A percentile compares a stretch with the other conserved stretches of the same genome.
These are phyloP conservation scores for Onygenales sp. DNA, from an alignment of 2,329 filamentous ascomycete species.

Conservation along the genomic window DNA sequence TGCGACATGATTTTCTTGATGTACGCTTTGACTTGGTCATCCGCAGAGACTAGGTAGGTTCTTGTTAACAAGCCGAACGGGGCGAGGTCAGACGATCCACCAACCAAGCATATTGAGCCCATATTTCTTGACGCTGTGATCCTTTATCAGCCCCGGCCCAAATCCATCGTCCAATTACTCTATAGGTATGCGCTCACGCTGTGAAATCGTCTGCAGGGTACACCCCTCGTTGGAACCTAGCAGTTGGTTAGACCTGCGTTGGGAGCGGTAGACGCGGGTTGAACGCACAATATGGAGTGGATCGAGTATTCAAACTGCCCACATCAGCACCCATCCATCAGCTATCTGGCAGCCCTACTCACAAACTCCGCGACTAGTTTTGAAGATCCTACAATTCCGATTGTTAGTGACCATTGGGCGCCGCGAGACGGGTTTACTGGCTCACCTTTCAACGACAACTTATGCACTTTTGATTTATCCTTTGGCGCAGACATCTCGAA, in stretches of 20 bases:
- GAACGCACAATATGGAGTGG: constrained; percentile 77
- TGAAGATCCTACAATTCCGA: constrained; percentile 47
- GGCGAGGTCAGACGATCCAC: neutral
- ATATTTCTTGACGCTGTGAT: constrained; percentile 81
- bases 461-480: constrained; percentile 83
- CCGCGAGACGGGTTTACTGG: neutral
- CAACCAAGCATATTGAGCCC: constrained; percentile 90
- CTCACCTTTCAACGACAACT: constrained; percentile 61
- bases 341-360: constrained; percentile 30
- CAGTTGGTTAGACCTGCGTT: neutral
- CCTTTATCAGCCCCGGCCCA: constrained; percentile 6
- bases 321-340: neutral
- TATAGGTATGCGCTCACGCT: constrained; percentile 48
- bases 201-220: constrained; percentile 96
- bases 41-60: constrained; percentile 61
- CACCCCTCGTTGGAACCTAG: constrained; percentile 70
- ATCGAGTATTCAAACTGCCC: constrained; percentile 85
- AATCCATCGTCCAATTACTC: neutral
- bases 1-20: constrained; percentile 99
- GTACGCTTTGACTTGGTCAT: constrained; percentile 97
- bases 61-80: neutral
- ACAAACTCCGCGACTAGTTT: constrained; percentile 95
- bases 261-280: neutral
- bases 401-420: neutral
- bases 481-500: constrained; percentile 38